Evolutionary conservation across 2,329 filamentous ascomycete genomes (phyloP), one percentile per base, ranked within the genome.

Genomic region (Venturia effusa): DNA sequence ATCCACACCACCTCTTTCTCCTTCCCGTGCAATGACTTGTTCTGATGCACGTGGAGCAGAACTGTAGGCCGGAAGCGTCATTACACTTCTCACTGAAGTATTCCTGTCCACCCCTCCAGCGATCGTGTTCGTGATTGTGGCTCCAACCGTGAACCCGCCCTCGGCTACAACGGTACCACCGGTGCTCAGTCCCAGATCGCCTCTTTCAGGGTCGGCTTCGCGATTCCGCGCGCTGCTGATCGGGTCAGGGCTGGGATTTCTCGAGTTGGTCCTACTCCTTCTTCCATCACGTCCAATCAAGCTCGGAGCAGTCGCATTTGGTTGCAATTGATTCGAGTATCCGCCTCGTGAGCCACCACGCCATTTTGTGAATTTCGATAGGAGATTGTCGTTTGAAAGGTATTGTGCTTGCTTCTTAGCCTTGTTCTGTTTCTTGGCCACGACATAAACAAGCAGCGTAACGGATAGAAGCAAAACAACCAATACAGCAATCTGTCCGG

Each of bases 1-100:
- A 70, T 99, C 94, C 69, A 99, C 91, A 8, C 94, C 94, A 62
- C 83, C 93, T 66, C 94, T 84, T 73, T 99, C 94, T 61, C 94
- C 94, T 74, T 96, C 94, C 5, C 92, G 84, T 8, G 87, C 94
- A 59, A 97, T 81, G 1, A 97, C 86, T 68, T 87, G 87, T 74
- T 99, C 94, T 57, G 85, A 87, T 24, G 89, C 87, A 61, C 84
- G 81, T 0, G 91, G 85, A 34, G 84, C 85, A 19, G 82, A 83
- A 2, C 88, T 87, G 74, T 99, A 99, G 0, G 89, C 84, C 0
- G 94, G 94, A 2, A 99, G 78, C 0, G 94, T 97, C 83, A 97
- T 94, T 64, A 97, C 86, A n/a, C 91, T 96, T 64, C 93, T 87
- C 57, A 97, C 82, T 10, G 90, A 95, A 0, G 90, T 92, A 70